phyloP scores from a whole-genome alignment of 345 rosid genomes.

The Lumnitzera littorea region DNA sequence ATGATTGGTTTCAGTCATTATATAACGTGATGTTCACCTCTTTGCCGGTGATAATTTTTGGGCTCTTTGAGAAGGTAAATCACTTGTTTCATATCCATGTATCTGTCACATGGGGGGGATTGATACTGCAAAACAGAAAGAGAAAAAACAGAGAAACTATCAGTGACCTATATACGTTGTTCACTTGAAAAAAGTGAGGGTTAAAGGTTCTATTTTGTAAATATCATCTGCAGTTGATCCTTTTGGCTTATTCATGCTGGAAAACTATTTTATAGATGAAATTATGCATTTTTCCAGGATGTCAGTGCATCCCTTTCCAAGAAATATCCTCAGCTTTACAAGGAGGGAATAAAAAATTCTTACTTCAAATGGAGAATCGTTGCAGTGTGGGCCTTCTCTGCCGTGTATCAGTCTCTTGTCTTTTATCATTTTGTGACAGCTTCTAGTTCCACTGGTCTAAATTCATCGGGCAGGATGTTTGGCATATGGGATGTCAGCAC shows the following conservation, averaged over 20 bases:
- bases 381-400: conserved; percentile 77
- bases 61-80: conserved; percentile 94
- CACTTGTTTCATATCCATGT: conserved; percentile 1
- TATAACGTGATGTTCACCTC: conserved; percentile 90
- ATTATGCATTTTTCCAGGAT: conserved; percentile 41
- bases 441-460: conserved; percentile 53
- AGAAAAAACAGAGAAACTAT: too few relatives aligned
- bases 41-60: conserved; percentile 84
- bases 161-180: too few relatives aligned
- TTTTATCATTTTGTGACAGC: conserved; percentile 56
- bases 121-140: too few relatives aligned
- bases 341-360: conserved; percentile 78
- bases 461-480: conserved; percentile 72
- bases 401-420: conserved; percentile 85
- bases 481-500: conserved; percentile 99
- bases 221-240: not conserved
- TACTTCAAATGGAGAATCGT: conserved; percentile 93
- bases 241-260: not conserved
- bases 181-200: too few relatives aligned
- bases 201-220: too few relatives aligned
- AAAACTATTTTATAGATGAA: conserved; percentile 3
- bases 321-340: conserved; percentile 89
- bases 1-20: conserved; percentile 99
- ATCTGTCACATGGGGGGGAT: not conserved
- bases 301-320: conserved; percentile 93